These are phyloP conservation scores for Nosema bombycis DNA, from an alignment of 371 early-diverging fungal genomes.

Conservation along the genomic window DNA sequence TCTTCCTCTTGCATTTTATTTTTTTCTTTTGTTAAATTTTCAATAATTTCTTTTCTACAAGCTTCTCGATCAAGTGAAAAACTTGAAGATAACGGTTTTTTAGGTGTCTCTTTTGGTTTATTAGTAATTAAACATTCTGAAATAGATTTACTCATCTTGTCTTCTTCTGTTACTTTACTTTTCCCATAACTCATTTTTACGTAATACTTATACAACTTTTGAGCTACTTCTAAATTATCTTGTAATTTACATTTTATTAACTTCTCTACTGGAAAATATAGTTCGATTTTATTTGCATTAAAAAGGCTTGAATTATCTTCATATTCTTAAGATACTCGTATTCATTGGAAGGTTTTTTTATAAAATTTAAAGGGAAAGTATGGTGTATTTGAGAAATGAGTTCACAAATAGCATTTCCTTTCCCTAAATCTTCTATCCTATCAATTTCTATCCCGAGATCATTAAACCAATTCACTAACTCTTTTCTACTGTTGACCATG, in stretches of 20 bases:
- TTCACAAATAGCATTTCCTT: constrained; percentile 25
- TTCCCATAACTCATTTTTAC: constrained; percentile 1
- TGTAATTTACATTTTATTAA: constrained; percentile 44
- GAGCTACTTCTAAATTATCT: constrained; percentile 55
- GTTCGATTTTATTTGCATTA: constrained; percentile 19
- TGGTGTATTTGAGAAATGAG: constrained; percentile 28
- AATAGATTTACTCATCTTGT: not conserved
- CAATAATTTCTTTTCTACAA: constrained; percentile 8
- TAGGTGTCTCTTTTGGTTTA: too few species aligned
- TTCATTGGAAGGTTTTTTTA: constrained; percentile 17
- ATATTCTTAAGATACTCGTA: constrained; percentile 46
- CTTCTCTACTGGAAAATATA: constrained; percentile 47
- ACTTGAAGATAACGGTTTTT: too few species aligned
- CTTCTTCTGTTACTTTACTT: not conserved
- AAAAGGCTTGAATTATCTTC: constrained; percentile 36
- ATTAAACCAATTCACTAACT: constrained; percentile 37
- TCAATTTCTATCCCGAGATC: constrained; percentile 14
- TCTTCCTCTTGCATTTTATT: not conserved
- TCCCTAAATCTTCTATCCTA: constrained; percentile 43
- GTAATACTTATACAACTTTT: constrained; percentile 47
- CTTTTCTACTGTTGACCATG: constrained; percentile 28
- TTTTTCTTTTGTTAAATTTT: too few species aligned
- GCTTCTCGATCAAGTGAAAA: not conserved
- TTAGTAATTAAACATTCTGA: not conserved
- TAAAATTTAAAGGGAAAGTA: constrained; percentile 9